Evolutionary conservation across 2,329 filamentous ascomycete genomes (phyloP), one percentile per base, ranked within the genome.

Genomic region (Leptographium procerum): DNA sequence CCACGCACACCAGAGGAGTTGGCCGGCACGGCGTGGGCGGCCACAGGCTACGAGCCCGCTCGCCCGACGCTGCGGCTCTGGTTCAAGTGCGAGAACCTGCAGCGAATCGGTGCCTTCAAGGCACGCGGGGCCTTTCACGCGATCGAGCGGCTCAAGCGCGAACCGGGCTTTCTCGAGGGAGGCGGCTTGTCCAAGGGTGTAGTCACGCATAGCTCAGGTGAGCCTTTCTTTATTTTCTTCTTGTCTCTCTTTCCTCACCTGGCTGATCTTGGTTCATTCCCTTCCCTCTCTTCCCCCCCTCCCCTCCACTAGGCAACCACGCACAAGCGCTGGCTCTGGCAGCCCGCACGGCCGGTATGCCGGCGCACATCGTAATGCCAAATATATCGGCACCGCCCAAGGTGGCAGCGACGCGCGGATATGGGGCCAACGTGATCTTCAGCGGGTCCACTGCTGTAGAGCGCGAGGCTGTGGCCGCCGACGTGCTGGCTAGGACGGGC

Each of bases 41-140:
- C 57, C 22, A 36, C 51, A 2, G 26, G 43, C 34, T 7, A 67
- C 69, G 13, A 29, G n/a, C 79, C 85, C 0, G 82, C 87, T 1
- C 74, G 69, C 4, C 90, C 90, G 0, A 81, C 74, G 55, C 74
- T 96, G 45, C 78, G 83, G 14, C 77, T 97, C 56, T 94, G 89
- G 76, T 95, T 97, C 81, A 97, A 97, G 75, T 95, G 90, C 71
- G 92, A 97, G 77, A 96, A 96, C 71, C 76, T 89, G 60, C 94
- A 97, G 75, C 84, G 85, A 58, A 84, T 95, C 57, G 94, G 92
- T 56, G 92, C 92, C 1, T 97, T 97, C 77, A 97, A 97, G 74
- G 87, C 85, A 19, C 78, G 92, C 8, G 94, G 92, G 6, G 92
- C 91, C 0, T 96, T 96, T 65, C 89, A 96, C 71, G 91, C 91